Percentiles rank a stretch among this genome's conserved stretches.
Conservation (phyloP, 345 rosid genomes). For the Stellera chamaejasme region DNA sequence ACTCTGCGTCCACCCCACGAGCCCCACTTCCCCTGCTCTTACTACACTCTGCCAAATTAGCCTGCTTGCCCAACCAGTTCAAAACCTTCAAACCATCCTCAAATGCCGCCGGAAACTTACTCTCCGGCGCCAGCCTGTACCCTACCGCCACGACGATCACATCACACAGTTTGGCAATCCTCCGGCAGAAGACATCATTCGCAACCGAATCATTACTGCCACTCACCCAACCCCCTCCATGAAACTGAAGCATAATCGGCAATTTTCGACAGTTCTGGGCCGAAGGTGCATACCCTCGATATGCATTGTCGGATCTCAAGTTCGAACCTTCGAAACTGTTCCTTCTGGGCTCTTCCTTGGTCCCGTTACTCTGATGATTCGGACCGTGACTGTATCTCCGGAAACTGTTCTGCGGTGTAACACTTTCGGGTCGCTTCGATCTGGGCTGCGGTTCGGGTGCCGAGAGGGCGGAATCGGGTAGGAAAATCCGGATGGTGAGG, state of each 20-base stretch:
- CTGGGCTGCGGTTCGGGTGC: constrained; percentile 43
- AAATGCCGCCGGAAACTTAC: constrained; percentile 74
- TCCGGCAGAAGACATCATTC: constrained; percentile 70
- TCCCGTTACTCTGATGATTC: constrained; percentile 9
- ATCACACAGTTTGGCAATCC: constrained; percentile 76
- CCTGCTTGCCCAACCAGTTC: constrained; percentile 91
- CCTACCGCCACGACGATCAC: constrained; percentile 89
- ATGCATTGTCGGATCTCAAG: constrained; percentile 41
- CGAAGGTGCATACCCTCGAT: constrained; percentile 67
- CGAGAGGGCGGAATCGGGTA: constrained; percentile 70
- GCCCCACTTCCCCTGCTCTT: constrained; percentile 53
- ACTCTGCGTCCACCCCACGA: constrained; percentile 38
- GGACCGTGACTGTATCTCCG: constrained; percentile 55
- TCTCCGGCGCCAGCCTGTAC: constrained; percentile 90
- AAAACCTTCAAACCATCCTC: constrained; percentile 79
- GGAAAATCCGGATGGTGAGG: constrained; percentile 78
- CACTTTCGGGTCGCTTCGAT: constrained; percentile 10
- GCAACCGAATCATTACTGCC: constrained; percentile 89
- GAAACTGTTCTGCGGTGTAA: background rate
- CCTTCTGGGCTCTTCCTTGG: constrained; percentile 30
- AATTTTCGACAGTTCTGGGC: constrained; percentile 36
- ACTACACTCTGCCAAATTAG: constrained; percentile 85
- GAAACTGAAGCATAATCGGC: constrained; percentile 83
- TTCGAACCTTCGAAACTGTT: constrained; percentile 36
- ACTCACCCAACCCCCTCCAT: constrained; percentile 97